Conservation (phyloP, 148 eudicot species). For the Selenicereus undatus region DNA sequence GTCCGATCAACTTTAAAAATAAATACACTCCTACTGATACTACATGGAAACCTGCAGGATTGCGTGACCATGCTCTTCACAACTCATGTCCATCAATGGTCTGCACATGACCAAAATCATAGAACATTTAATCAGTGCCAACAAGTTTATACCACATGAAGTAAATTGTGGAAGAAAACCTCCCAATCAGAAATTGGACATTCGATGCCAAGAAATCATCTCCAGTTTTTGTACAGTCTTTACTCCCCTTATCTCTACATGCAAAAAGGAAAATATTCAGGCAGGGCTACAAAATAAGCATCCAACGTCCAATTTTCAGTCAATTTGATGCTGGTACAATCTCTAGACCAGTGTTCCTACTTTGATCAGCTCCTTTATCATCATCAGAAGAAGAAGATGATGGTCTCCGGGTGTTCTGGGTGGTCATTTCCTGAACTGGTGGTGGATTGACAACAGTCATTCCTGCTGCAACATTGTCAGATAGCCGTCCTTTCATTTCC, state of each 20-base stretch:
- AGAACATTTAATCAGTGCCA: too few species aligned
- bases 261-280: neutral
- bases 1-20: too few species aligned
- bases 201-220: conserved; percentile 8
- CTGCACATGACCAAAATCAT: too few species aligned
- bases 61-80: too few species aligned
- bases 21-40: too few species aligned
- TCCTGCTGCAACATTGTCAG: conserved; percentile 24
- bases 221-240: neutral
- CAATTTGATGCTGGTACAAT: conserved; percentile 30
- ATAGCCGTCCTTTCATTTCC: conserved; percentile 54
- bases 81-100: neutral
- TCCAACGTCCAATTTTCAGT: neutral
- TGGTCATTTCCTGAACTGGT: conserved; percentile 55
- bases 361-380: neutral
- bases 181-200: neutral
- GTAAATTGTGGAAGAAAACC: neutral
- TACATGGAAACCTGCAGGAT: too few species aligned
- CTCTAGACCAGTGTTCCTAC: conserved; percentile 26
- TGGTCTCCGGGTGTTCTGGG: conserved; percentile 17
- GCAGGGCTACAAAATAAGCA: neutral
- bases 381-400: conserved; percentile 18
- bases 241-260: neutral
- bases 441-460: conserved; percentile 52
- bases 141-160: neutral